Conservation (phyloP, 83 land plant species). For the Thuja plicata region DNA sequence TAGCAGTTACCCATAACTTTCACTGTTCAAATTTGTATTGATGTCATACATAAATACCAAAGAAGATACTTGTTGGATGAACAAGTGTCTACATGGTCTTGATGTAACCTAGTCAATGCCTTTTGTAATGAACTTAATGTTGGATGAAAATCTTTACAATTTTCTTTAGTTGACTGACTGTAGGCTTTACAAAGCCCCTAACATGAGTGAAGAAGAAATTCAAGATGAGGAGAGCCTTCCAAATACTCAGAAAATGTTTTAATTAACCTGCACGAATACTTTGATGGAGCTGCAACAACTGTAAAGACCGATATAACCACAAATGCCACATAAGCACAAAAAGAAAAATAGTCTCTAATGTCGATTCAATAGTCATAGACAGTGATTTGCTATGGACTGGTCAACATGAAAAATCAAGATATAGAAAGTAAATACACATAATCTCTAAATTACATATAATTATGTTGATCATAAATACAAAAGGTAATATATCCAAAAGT, state of each 20-base stretch:
- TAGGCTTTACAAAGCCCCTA: slow-evolving; percentile 86
- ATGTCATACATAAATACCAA: slow-evolving; percentile 52
- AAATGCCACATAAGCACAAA: too few relatives aligned
- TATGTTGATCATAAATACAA: too few relatives aligned
- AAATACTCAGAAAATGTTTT: slow-evolving; percentile 71
- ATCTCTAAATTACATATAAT: too few relatives aligned
- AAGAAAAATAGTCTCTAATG: too few relatives aligned
- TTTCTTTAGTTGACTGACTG: slow-evolving; percentile 63
- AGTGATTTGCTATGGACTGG: too few relatives aligned
- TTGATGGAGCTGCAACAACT: slow-evolving; percentile 50
- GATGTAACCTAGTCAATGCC: slow-evolving; percentile 70
- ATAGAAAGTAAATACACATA: too few relatives aligned
- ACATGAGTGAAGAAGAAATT: slow-evolving; percentile 83
- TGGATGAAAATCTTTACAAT: slow-evolving; percentile 65
- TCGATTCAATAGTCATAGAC: too few relatives aligned
- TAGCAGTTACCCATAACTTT: not conserved
- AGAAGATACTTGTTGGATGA: slow-evolving; percentile 84
- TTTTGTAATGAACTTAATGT: slow-evolving; percentile 77
- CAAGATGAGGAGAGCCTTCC: slow-evolving; percentile 85
- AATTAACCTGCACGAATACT: slow-evolving; percentile 64
- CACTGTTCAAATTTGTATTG: not conserved
- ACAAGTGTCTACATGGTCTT: slow-evolving; percentile 75
- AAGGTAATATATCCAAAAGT: too few relatives aligned
- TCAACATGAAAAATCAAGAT: too few relatives aligned
- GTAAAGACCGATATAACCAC: too few relatives aligned